Base-by-base conservation (phyloP, 2,329 filamentous ascomycete genomes). In the Orbilia blumenaviensis region DNA sequence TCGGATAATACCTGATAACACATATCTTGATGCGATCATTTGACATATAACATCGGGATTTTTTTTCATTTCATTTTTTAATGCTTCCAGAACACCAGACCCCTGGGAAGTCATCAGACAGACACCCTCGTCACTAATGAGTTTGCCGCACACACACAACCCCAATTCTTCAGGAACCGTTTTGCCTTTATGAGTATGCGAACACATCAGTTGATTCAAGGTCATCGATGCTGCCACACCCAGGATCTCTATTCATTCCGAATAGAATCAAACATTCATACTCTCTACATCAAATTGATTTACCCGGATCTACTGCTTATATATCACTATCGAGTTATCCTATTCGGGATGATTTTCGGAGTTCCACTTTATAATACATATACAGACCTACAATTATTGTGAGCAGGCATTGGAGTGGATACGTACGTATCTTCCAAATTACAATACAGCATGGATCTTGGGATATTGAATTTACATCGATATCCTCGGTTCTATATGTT, bases 81-180 rank as follows among this genome's bases (percentile, higher is more conserved):
- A 63, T n/a, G 29, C 41, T 32, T n/a, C 29, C 32, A 61, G 6
- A 54, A 69, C n/a, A n/a, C n/a, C n/a, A n/a, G n/a, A n/a, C n/a
- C n/a, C n/a, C n/a, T n/a, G n/a, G n/a, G n/a, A n/a, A n/a, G n/a
- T 69, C 54, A 48, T 48, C 52, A n/a, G 34, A 50, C 62, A 56
- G 44, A 56, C 23, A 75, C 63, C 71, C 71, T 75, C 62, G 71
- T 75, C 63, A 27, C 50, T 21, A 75, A 60, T 48, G 46, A 16
- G 34, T 63, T 75, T 75, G 71, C 71, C 71, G 71, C 71, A 75
- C 71, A 75, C 71, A 75, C 62, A 10, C n/a, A 18, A 14, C n/a
- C 18, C 29, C 16, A 38, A 56, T 38, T 23, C 7, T 38, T 16
- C 18, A 56, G 16, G 10, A 21, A 8, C 29, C 8, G 2, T 23